Base-by-base conservation (phyloP, 192 early-diverging fungal species). In the Coemansia sp. region DNA sequence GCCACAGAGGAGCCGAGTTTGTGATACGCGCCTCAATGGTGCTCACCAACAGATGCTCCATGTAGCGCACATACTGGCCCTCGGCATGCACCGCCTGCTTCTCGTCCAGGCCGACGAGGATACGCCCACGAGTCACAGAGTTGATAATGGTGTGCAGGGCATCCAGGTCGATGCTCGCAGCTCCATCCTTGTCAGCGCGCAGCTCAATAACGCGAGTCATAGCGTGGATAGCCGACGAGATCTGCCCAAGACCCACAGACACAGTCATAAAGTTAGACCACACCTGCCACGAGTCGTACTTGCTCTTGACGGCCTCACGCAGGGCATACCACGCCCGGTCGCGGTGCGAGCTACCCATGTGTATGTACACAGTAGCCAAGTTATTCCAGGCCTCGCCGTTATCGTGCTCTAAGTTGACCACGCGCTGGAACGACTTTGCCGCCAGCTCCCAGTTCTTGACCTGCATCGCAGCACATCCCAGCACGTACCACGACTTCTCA, bases 381-480 rank as follows among this genome's bases (percentile, higher is more conserved):
- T 99, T 99, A 71, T 92, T 98, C 96, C 97, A 99, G 36, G 95
- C 95, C 85, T 99, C 98, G 40, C 91, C 93, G 72, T 97, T 97
- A 65, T 90, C 88, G 40, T 75, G 57, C 66, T 96, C 92, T 20
- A 98, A 71, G 18, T 78, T 65, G 7, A 93, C 90, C 15, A 90
- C 90, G 46, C 90, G 90, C 51, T 86, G 78, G 77, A 97, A 98
- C 1, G 97, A 94, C 20, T 82, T 67, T 13, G 87, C 75, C 8
- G 91, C 96, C 3, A 80, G 77, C 33, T 91, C 88, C 91, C 91
- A 97, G 46, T 96, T 89, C 63, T 89, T 86, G 10, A 84, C 65
- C 31, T 91, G 89, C 87, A 98, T 89, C 3, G 93, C 93, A 16
- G 96, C 94, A 78, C 98, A 99, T 5, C 98, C 98, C 62, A 96